Evolutionary conservation across 306 rosid species (phyloP), one percentile per base, ranked within the genome.

Genomic region (Pterocarpus macrocarpus): DNA sequence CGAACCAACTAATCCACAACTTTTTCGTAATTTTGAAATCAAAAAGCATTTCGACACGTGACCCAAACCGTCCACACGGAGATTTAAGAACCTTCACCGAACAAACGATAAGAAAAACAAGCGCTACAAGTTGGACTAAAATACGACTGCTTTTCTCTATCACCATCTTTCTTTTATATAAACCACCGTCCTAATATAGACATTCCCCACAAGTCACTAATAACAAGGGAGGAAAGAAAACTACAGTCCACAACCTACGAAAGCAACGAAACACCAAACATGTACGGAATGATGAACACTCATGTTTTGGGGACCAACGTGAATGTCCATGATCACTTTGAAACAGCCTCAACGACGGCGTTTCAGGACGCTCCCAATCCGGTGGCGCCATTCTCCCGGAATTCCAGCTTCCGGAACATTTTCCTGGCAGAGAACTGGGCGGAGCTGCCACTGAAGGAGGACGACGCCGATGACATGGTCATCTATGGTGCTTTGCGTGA

Each of bases 401-500:
- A 15, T 44, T 43, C 81, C 0, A 81, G 85, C 77, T 72, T 65
- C 17, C 7, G 57, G 3, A 73, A 72, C 66, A 58, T 81, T 44
- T 81, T 85, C 63, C 10, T 67, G 45, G 63, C 78, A 7, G 83
- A 85, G 69, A 81, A 53, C 14, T 81, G 86, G 85, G 80, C 69
- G 0, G 85, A 81, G 69, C 78, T 81, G 32, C 88, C 86, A 0
- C 8, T 81, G 43, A 85, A 85, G 63, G 88, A 81, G 77, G 64
- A 85, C 8, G 86, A 81, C 59, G 5, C 83, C 0, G 78, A 85
- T 0, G 88, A 85, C 73, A 85, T 85, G 88, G 78, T 85, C 0
- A 72, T 85, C 78, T 77, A 73, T 13, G 64, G 75, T 0, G 70
- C 74, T 0, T 78, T 85, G 36, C 43, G 28, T 1, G 85, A 85